Evolutionary conservation across 495 filamentous ascomycete species (phyloP), one percentile per base, ranked within the genome.

Genomic region (Saxophila tyrrhenica): DNA sequence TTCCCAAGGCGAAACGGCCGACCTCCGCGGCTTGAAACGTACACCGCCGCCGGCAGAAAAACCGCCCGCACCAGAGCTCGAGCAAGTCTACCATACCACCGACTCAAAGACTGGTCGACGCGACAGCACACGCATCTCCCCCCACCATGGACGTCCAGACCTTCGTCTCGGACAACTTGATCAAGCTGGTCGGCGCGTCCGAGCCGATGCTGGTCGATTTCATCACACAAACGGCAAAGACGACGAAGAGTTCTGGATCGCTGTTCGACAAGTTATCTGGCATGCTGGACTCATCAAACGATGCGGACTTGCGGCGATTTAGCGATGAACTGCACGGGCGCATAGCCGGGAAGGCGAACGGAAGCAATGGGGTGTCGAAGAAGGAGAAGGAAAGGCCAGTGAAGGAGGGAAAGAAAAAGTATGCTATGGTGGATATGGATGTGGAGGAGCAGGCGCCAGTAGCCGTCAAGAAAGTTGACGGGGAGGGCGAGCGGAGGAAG

Each of bases 401-500:
- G 54, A 56, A 52, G 41, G 57, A 66, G 29, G 48, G 32, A 45
- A 75, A 70, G 62, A 92, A 89, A 69, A 84, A 80, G 61, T 94
- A 94, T 67, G 77, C 81, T 10, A 75, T 94, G 21, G 72, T 94
- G 39, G 83, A 88, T 11, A 94, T 94, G 88, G 85, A 84, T 45
- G 58, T 57, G 20, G 86, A 87, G 25, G 84, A 84, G 5, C 73
- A 78, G 38, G 35, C 48, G 20, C 21, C 50, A n/a, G 35, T 49
- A 23, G 5, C 17, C 3, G 54, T 44, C 41, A n/a, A 64, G 62
- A 45, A 60, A 9, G 60, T 59, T 13, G 55, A 35, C 7, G 46
- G 61, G 58, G 64, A 19, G 25, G 64, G 17, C 22, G 56, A n/a
- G 57, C 45, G 39, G 56, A 58, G 35, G 64, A 65, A 25, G 64